phyloP scores from a whole-genome alignment of 495 filamentous ascomycete genomes.

The Evernia prunastri region DNA sequence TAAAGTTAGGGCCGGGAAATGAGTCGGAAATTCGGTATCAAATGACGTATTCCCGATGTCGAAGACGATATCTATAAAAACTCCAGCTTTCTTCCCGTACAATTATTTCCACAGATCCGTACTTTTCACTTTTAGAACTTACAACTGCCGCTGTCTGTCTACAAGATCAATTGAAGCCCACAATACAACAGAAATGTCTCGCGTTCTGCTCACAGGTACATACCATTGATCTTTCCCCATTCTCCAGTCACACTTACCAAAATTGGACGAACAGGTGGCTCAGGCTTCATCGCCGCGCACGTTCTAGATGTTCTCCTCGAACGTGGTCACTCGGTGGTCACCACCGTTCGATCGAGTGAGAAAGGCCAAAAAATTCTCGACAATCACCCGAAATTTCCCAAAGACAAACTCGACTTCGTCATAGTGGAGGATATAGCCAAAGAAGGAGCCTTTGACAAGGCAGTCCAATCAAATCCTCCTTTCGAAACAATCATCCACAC shows the following conservation, averaged over 20 bases:
- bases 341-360: constrained; percentile 72
- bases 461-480: constrained; percentile 53
- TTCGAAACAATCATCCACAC: constrained; percentile 87
- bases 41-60: neutral
- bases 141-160: neutral
- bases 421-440: constrained; percentile 80
- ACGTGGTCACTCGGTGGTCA: constrained; percentile 65
- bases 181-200: constrained; percentile 7
- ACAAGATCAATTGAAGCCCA: neutral
- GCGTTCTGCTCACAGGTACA: constrained; percentile 18
- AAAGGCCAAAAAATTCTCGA: constrained; percentile 72
- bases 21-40: no score
- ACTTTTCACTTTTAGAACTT: no score
- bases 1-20: neutral
- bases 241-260: neutral
- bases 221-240: neutral
- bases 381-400: constrained; percentile 52
- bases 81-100: no score
- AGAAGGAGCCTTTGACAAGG: constrained; percentile 40
- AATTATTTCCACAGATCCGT: no score
- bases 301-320: constrained; percentile 68
- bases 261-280: constrained; percentile 40
- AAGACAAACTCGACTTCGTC: constrained; percentile 62
- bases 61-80: no score
- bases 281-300: constrained; percentile 74